These are phyloP conservation scores for Fusarium pininemorale DNA, from an alignment of 2,329 filamentous ascomycete genomes.

Conservation along the genomic window DNA sequence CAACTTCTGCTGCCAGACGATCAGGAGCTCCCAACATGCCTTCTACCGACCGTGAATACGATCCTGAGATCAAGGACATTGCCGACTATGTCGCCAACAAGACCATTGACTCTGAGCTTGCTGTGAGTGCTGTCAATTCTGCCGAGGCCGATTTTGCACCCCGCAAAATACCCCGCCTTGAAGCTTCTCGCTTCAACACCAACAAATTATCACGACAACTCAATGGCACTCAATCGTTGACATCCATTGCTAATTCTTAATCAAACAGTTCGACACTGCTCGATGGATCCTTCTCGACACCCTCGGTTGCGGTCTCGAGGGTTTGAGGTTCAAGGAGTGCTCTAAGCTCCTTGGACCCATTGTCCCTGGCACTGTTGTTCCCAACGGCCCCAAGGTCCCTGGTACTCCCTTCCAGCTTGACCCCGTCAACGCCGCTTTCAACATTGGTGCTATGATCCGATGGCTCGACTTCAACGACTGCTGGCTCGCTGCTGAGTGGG, in stretches of 20 bases:
- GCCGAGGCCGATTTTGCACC: conserved; percentile 23
- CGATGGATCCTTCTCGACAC: conserved; percentile 97
- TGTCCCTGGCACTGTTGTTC: conserved; percentile 89
- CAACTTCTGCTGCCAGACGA: conserved; percentile 58
- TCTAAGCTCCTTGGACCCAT: conserved; percentile 92
- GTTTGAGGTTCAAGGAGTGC: conserved; percentile 94
- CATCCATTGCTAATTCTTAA: conserved; percentile 10
- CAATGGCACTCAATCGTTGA: neutral
- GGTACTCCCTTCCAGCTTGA: conserved; percentile 95
- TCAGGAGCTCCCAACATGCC: conserved; percentile 62
- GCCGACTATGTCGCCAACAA: conserved; percentile 94
- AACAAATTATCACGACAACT: conserved; percentile 6
- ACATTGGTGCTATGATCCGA: conserved; percentile 98
- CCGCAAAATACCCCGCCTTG: conserved; percentile 36
- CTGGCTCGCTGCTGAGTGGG: conserved; percentile 99
- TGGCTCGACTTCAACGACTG: conserved; percentile 99
- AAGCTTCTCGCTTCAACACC: conserved; percentile 6
- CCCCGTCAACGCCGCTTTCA: conserved; percentile 95
- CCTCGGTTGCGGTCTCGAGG: conserved; percentile 94
- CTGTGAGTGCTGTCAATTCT: conserved; percentile 67
- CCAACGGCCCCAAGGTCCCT: conserved; percentile 89
- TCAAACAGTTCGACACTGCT: conserved; percentile 84
- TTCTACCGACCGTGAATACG: conserved; percentile 71
- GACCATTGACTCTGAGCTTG: conserved; percentile 88
- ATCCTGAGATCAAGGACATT: conserved; percentile 94